Percentiles rank a stretch among this genome's conserved stretches.
phyloP scores from a whole-genome alignment of 257 asterid genomes.

The Nemophila menziesii region DNA sequence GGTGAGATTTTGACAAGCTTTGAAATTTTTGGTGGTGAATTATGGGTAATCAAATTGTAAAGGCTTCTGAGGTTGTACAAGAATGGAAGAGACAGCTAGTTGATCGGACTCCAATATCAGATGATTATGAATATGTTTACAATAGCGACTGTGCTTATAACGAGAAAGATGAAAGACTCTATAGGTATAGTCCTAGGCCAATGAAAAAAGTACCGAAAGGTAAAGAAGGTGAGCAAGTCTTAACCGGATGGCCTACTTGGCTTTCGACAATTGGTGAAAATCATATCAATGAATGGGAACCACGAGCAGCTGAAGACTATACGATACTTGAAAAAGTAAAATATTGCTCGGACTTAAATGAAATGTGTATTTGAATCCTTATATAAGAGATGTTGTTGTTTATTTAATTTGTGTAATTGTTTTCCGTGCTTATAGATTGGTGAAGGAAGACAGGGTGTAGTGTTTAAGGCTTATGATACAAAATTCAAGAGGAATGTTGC shows the following conservation, averaged over 20 bases:
- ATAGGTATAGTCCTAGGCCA: neutral
- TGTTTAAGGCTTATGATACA: constrained; percentile 19
- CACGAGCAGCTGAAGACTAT: constrained; percentile 39
- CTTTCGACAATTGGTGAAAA: constrained; percentile 55
- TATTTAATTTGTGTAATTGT: neutral
- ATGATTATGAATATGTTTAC: neutral
- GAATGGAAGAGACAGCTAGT: neutral
- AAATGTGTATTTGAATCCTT: neutral
- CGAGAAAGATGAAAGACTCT: neutral
- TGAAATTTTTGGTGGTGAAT: neutral
- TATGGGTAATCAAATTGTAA: neutral
- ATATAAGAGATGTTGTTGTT: neutral
- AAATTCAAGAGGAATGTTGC: constrained; percentile 14
- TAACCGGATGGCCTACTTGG: constrained; percentile 78
- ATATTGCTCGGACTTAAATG: neutral
- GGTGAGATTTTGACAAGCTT: neutral
- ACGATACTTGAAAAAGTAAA: constrained; percentile 45
- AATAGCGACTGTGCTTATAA: neutral
- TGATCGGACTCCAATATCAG: neutral
- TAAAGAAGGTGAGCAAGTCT: constrained; percentile 40
- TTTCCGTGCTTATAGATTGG: constrained; percentile 17
- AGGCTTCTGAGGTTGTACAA: neutral
- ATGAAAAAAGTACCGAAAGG: constrained; percentile 6
- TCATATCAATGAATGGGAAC: constrained; percentile 59
- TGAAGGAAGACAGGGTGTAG: constrained; percentile 18